Percentiles rank a stretch among this genome's conserved stretches.
Evolutionary conservation across 495 filamentous ascomycete genomes (phyloP).

Genomic region (Daldinia decipiens): DNA sequence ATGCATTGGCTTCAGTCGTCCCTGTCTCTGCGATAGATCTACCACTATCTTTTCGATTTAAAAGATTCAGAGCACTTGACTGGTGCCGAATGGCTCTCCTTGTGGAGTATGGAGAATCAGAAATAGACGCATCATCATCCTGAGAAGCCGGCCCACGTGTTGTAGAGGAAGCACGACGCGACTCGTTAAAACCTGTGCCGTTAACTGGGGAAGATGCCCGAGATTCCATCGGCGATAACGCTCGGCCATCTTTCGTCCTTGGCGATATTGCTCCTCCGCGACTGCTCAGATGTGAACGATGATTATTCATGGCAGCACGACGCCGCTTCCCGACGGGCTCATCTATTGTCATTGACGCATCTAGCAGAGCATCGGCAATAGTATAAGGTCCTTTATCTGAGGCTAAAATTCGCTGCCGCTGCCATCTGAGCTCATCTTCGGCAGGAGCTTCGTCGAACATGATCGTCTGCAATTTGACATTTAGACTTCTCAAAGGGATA

Average conservation of each 20-base stretch:
- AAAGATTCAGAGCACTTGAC: conserved; percentile 82
- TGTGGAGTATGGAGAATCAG: conserved; percentile 55
- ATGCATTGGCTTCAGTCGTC: conserved; percentile 79
- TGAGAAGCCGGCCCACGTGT: conserved; percentile 40
- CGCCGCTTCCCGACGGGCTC: conserved; percentile 68
- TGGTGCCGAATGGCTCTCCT: conserved; percentile 65
- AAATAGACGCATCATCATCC: conserved; percentile 50
- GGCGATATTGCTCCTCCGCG: conserved; percentile 54
- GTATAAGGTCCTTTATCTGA: conserved; percentile 69
- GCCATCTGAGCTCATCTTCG: conserved; percentile 53
- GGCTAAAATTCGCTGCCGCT: conserved; percentile 37
- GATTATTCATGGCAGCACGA: conserved; percentile 63
- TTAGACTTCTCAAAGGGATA: conserved; percentile 73
- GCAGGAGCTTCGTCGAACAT: conserved; percentile 82
- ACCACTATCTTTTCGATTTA: conserved; percentile 78
- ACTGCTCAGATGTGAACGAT: conserved; percentile 58
- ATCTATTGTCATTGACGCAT: conserved; percentile 91
- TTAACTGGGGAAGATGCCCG: conserved; percentile 38
- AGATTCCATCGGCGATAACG: conserved; percentile 44
- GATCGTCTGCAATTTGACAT: conserved; percentile 84
- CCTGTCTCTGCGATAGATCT: conserved; percentile 88
- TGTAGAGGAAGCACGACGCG: conserved; percentile 45
- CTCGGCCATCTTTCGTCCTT: conserved; percentile 47
- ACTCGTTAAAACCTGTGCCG: conserved; percentile 43
- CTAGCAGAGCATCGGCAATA: conserved; percentile 88